These are phyloP conservation scores for Aureobasidium leucospermi DNA, from an alignment of 2,329 filamentous ascomycete genomes.

Conservation along the genomic window DNA sequence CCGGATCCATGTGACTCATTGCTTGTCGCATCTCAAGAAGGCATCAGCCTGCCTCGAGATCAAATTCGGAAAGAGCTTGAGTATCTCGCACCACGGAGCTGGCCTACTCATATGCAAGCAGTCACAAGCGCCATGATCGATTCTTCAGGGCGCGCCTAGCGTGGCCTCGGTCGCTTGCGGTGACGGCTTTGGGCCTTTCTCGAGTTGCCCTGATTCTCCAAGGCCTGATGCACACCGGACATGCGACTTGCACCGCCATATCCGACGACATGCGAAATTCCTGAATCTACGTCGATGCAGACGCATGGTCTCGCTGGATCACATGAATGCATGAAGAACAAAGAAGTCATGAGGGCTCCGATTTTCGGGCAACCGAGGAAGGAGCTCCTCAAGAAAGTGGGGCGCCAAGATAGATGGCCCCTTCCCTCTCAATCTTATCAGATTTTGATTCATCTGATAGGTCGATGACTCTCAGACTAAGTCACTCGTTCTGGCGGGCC, in stretches of 20 bases:
- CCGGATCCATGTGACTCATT: not conserved
- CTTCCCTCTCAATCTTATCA: not conserved
- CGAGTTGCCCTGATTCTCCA: not conserved
- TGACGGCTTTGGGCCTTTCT: not conserved
- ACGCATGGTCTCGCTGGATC: not conserved
- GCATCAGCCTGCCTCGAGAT: not conserved
- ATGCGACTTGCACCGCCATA: not conserved
- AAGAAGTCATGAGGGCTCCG: not conserved
- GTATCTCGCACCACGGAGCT: not conserved
- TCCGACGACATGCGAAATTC: too few species aligned
- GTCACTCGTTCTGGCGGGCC: not conserved
- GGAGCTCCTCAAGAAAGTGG: not conserved
- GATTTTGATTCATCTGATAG: not conserved
- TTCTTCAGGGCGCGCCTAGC: not conserved
- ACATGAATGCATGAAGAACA: not conserved
- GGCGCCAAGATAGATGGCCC: not conserved
- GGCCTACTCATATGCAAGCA: not conserved
- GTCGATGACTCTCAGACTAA: not conserved
- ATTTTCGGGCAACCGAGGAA: not conserved
- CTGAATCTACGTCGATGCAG: not conserved
- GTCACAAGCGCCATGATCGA: not conserved
- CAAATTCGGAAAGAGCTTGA: too few species aligned
- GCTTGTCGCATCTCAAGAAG: not conserved
- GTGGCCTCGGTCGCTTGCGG: slow-evolving; percentile 1
- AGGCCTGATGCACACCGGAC: too few species aligned